These are phyloP conservation scores for Diversispora epigaea DNA, from an alignment of 192 early-diverging fungal genomes.

Conservation along the genomic window DNA sequence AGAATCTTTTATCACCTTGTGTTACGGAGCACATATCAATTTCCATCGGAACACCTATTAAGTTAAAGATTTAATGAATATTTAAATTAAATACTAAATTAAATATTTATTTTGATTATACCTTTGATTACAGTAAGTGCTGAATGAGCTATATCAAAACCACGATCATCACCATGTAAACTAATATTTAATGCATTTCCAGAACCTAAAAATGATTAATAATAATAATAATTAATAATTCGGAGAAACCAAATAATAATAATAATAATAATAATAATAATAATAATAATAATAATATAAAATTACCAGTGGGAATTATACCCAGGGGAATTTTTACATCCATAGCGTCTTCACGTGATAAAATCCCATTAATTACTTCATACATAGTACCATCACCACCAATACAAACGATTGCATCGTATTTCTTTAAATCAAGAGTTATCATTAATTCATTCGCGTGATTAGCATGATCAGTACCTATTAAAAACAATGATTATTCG, in stretches of 20 bases:
- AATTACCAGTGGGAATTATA: constrained; percentile 56
- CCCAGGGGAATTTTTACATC: constrained; percentile 62
- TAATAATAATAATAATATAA: neutral
- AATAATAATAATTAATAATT: neutral
- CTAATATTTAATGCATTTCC: constrained; percentile 56
- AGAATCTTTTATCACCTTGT: constrained; percentile 45
- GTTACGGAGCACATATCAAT: constrained; percentile 59
- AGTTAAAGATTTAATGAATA: neutral
- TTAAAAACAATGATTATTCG: neutral
- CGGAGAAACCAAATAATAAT: no score
- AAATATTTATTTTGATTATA: neutral
- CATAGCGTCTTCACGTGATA: constrained; percentile 66
- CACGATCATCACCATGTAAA: constrained; percentile 49
- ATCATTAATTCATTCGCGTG: constrained; percentile 66
- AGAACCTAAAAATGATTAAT: constrained; percentile 27
- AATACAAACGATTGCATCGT: constrained; percentile 62
- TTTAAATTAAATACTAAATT: neutral
- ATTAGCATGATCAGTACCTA: constrained; percentile 59
- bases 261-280: neutral
- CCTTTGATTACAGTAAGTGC: constrained; percentile 48
- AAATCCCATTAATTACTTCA: constrained; percentile 78
- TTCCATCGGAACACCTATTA: constrained; percentile 45
- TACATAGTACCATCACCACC: constrained; percentile 83
- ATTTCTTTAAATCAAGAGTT: constrained; percentile 53
- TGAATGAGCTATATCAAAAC: constrained; percentile 38